phyloP scores from a whole-genome alignment of 2,329 filamentous ascomycete genomes.

The Scolecobasidium constrictum region DNA sequence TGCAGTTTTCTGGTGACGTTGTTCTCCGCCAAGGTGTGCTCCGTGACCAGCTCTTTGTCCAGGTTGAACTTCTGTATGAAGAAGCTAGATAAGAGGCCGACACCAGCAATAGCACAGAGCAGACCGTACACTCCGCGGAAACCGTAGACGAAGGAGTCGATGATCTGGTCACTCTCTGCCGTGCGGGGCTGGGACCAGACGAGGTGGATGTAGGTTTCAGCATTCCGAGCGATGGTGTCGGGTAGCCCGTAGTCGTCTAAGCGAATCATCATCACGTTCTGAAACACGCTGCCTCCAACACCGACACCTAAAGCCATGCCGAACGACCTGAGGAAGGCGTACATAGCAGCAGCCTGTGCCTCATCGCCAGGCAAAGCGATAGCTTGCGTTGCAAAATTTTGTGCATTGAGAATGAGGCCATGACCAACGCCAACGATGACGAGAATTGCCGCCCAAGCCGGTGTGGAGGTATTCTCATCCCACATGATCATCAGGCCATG shows the following conservation, averaged over 20 bases:
- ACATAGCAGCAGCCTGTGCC: conserved; percentile 26
- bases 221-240: not conserved
- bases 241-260: not conserved
- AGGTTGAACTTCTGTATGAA: conserved; percentile 21
- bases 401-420: conserved; percentile 28
- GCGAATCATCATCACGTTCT: conserved; percentile 24
- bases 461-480: conserved; percentile 20
- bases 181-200: not conserved
- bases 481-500: conserved; percentile 27
- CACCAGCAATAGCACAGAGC: conserved; percentile 11
- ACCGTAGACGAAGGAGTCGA: not conserved
- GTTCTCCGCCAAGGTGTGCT: not conserved
- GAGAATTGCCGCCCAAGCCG: conserved; percentile 26
- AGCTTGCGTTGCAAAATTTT: conserved; percentile 30
- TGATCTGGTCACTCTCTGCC: not conserved
- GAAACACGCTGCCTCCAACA: conserved; percentile 26
- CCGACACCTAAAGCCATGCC: conserved; percentile 36
- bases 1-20: not conserved
- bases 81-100: conserved; percentile 16
- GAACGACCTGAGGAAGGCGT: conserved; percentile 27
- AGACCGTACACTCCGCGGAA: not conserved
- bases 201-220: not conserved
- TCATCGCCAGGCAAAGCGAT: conserved; percentile 22
- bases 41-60: conserved; percentile 13
- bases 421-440: conserved; percentile 30